Percentiles rank a stretch among this genome's conserved stretches.
These are phyloP conservation scores for Termitomyces sp. DNA, from an alignment of 768 basidiomycete genomes.

Conservation along the genomic window DNA sequence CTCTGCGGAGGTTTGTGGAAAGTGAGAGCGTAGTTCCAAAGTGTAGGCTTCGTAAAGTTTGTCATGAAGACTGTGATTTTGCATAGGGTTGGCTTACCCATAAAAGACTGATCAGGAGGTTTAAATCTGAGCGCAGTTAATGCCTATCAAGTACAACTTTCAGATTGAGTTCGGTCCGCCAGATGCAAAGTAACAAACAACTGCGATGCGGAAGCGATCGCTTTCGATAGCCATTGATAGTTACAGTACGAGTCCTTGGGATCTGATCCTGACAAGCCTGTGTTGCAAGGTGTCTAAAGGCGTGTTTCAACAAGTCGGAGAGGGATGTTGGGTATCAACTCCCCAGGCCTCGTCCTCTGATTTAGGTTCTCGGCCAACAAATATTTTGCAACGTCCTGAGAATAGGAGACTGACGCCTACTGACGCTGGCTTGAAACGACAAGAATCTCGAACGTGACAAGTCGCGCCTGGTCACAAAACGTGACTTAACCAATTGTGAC, in stretches of 20 bases:
- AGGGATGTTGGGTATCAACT: too few species aligned
- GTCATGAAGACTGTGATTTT: neutral
- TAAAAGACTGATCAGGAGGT: constrained; percentile 35
- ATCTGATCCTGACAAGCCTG: constrained; percentile 89
- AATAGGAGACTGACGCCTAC: too few species aligned
- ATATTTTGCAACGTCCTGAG: too few species aligned
- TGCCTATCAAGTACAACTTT: constrained; percentile 30
- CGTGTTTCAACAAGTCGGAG: constrained; percentile 85
- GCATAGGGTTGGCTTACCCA: constrained; percentile 27
- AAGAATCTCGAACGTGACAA: neutral
- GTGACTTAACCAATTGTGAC: neutral
- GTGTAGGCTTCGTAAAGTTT: constrained; percentile 36
- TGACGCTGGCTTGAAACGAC: too few species aligned
- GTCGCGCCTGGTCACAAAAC: constrained; percentile 4
- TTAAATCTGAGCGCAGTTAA: constrained; percentile 43
- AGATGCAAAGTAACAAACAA: constrained; percentile 26
- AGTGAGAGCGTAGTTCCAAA: constrained; percentile 34
- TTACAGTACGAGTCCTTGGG: constrained; percentile 86
- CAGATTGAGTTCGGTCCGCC: neutral
- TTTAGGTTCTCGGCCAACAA: neutral
- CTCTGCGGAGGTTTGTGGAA: constrained; percentile 23
- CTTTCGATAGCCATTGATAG: constrained; percentile 11
- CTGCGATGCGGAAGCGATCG: constrained; percentile 38
- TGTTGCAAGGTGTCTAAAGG: too few species aligned
- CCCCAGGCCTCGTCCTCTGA: neutral